Percentiles rank a stretch among this genome's conserved stretches.
These are phyloP conservation scores for Pholiota adiposa DNA, from an alignment of 1,284 basidiomycete species.

Conservation along the genomic window DNA sequence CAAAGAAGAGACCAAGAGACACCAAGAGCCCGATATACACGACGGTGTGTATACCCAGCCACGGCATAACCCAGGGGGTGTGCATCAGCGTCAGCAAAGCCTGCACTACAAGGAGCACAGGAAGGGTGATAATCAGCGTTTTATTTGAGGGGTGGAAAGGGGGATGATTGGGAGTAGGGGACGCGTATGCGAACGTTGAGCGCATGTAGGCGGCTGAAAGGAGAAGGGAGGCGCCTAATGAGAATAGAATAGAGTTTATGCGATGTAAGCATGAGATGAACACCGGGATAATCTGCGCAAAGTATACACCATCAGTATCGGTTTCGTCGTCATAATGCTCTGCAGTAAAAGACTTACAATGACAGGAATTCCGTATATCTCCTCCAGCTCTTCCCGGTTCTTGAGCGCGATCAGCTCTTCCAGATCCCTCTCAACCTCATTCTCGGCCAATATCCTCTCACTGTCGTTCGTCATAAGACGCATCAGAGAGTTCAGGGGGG, in stretches of 20 bases:
- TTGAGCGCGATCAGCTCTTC: conserved; percentile 64
- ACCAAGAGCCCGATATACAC: conserved; percentile 69
- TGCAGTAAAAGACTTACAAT: conserved; percentile 52
- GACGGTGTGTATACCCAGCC: conserved; percentile 69
- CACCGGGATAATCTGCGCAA: conserved; percentile 66
- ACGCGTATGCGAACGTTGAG: conserved; percentile 36
- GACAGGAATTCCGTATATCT: conserved; percentile 72
- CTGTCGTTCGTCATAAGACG: conserved; percentile 21
- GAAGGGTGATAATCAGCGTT: conserved; percentile 47
- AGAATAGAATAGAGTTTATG: conserved; percentile 69
- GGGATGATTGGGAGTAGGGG: conserved; percentile 17
- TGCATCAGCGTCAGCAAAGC: conserved; percentile 59
- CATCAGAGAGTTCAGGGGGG: conserved; percentile 1
- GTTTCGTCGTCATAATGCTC: not conserved
- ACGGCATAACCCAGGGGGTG: conserved; percentile 62
- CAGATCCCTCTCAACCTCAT: conserved; percentile 63
- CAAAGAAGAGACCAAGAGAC: conserved; percentile 67
- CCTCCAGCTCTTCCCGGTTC: conserved; percentile 72
- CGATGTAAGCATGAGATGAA: conserved; percentile 77
- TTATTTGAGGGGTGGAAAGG: conserved; percentile 22
- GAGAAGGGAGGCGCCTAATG: conserved; percentile 67
- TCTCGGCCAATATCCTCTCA: conserved; percentile 29
- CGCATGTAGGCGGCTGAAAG: conserved; percentile 65
- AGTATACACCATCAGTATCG: not conserved
- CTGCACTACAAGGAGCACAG: conserved; percentile 53